Evolutionary conservation across 2,329 filamentous ascomycete species (phyloP).

Genomic region (Cercospora brassicicola): DNA sequence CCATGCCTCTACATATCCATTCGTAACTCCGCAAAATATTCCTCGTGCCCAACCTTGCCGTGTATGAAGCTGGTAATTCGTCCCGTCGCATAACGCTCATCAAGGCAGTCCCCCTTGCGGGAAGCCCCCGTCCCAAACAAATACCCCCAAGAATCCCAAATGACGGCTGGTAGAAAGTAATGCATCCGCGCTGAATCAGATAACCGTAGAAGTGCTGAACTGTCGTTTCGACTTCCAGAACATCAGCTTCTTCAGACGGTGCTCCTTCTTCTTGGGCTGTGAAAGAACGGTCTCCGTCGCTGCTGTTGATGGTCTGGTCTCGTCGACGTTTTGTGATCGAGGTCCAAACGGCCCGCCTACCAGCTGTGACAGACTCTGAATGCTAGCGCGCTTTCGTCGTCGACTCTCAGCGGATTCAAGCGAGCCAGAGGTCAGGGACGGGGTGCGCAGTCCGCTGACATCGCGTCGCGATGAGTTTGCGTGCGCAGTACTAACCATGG

Average conservation of each 20-base stretch:
- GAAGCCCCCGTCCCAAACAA: not conserved
- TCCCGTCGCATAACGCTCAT: constrained; percentile 1
- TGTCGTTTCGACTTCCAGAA: constrained; percentile 68
- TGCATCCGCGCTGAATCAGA: constrained; percentile 8
- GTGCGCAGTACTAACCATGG: constrained; percentile 69
- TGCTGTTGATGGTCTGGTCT: constrained; percentile 44
- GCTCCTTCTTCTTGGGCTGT: constrained; percentile 65
- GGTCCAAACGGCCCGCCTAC: constrained; percentile 71
- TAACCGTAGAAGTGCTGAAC: constrained; percentile 27
- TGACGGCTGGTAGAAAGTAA: not conserved
- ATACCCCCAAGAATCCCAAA: not conserved
- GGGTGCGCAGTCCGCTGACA: constrained; percentile 40
- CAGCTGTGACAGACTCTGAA: constrained; percentile 73
- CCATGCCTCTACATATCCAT: constrained; percentile 21
- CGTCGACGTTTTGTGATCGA: constrained; percentile 17
- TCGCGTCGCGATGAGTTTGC: constrained; percentile 39
- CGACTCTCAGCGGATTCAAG: constrained; percentile 49
- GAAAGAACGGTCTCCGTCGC: constrained; percentile 63
- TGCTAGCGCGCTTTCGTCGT: constrained; percentile 70
- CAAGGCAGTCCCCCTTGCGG: not conserved
- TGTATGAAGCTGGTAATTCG: constrained; percentile 22
- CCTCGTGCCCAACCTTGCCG: constrained; percentile 14
- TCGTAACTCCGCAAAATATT: constrained; percentile 18
- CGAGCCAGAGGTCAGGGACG: constrained; percentile 45
- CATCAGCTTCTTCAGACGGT: constrained; percentile 71